Conservation (phyloP, 2,329 filamentous ascomycete species). For the Colletotrichum lini region DNA sequence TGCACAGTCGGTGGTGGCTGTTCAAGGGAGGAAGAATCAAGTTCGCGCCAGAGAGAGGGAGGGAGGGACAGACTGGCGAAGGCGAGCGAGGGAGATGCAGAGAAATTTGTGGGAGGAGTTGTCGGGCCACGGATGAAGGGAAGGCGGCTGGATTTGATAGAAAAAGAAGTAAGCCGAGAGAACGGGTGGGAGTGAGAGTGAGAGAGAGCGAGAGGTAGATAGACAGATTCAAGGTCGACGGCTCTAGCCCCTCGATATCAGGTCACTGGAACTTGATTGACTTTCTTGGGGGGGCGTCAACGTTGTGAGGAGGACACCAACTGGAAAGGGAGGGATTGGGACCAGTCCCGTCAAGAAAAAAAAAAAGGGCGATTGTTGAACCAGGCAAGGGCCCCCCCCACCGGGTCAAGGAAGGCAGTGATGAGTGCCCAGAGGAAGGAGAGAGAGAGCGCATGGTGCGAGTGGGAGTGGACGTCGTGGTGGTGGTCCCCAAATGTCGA, state of each 20-base stretch:
- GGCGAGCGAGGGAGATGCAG: slow-evolving; percentile 40
- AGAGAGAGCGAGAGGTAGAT: slow-evolving; percentile 2
- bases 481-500: slow-evolving; percentile 14
- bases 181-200: neutral
- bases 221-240: slow-evolving; percentile 26
- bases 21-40: slow-evolving; percentile 39
- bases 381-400: slow-evolving; percentile 41
- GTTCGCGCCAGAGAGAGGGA: slow-evolving; percentile 41
- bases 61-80: slow-evolving; percentile 40
- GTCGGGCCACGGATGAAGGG: slow-evolving; percentile 38
- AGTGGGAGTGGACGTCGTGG: slow-evolving; percentile 9
- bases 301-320: slow-evolving; percentile 35
- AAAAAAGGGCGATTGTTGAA: slow-evolving; percentile 44
- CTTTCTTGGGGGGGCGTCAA: slow-evolving; percentile 40
- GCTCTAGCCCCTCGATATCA: slow-evolving; percentile 42
- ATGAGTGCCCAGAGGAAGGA: slow-evolving; percentile 26
- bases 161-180: slow-evolving; percentile 21
- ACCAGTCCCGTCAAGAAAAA: slow-evolving; percentile 39
- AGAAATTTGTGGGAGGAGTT: slow-evolving; percentile 30
- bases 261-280: slow-evolving; percentile 42
- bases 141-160: slow-evolving; percentile 42
- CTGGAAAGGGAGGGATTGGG: slow-evolving; percentile 36
- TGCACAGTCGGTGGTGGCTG: slow-evolving; percentile 33
- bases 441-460: slow-evolving; percentile 15
- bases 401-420: slow-evolving; percentile 39